Evolutionary conservation across 1,284 basidiomycete species (phyloP).

Genomic region (Naganishia sp.): DNA sequence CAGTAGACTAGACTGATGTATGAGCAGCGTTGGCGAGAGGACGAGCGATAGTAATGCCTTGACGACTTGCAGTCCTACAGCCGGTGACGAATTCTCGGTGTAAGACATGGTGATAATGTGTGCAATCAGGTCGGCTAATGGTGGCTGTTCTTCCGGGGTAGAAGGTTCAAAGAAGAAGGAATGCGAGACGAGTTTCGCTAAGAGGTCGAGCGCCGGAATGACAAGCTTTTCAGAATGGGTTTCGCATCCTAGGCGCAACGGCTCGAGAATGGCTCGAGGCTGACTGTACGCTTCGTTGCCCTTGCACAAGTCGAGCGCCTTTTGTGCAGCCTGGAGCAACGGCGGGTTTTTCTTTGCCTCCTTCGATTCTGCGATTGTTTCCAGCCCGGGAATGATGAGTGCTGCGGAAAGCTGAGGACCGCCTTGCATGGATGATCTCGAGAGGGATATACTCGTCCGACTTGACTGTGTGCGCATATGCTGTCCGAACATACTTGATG

Average conservation of each 20-base stretch:
- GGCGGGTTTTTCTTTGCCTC: constrained; percentile 81
- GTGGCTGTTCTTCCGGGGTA: constrained; percentile 60
- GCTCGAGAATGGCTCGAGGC: constrained; percentile 86
- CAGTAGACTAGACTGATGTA: constrained; percentile 89
- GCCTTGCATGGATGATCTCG: constrained; percentile 23
- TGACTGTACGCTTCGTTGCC: constrained; percentile 52
- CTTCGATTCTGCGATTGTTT: constrained; percentile 80
- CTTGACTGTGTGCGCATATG: constrained; percentile 21
- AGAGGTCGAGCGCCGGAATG: constrained; percentile 92
- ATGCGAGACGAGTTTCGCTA: constrained; percentile 92
- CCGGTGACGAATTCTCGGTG: constrained; percentile 77
- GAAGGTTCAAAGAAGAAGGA: constrained; percentile 74
- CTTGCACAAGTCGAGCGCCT: constrained; percentile 79
- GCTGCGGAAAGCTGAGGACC: constrained; percentile 54
- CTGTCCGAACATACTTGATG: constrained; percentile 6
- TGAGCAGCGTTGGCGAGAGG: constrained; percentile 77
- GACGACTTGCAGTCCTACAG: constrained; percentile 91
- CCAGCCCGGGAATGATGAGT: constrained; percentile 76
- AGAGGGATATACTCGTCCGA: constrained; percentile 24
- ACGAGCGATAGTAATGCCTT: constrained; percentile 87
- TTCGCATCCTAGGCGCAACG: constrained; percentile 88
- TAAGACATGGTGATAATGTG: constrained; percentile 93
- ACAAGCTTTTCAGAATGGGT: constrained; percentile 86
- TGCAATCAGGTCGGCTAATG: constrained; percentile 84
- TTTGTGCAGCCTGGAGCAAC: constrained; percentile 77